Conservation (phyloP, 2,329 filamentous ascomycete species). For the Trichophaea hybrida region DNA sequence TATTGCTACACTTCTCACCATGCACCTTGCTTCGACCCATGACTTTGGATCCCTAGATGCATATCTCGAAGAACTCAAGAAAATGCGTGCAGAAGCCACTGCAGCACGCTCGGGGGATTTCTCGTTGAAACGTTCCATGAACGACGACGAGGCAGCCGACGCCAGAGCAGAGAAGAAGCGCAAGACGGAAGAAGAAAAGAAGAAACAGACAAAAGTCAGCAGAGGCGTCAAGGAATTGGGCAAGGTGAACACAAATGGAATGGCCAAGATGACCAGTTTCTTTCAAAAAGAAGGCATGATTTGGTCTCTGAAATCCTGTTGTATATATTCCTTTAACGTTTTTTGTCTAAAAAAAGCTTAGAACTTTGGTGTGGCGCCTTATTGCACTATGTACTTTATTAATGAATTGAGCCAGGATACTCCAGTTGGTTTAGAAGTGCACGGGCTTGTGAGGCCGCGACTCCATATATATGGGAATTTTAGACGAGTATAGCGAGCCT, state of each 20-base stretch:
- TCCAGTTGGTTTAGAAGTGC: too few species aligned
- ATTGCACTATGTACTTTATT: background rate
- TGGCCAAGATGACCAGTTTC: conserved; percentile 95
- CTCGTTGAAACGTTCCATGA: conserved; percentile 50
- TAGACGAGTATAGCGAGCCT: too few species aligned
- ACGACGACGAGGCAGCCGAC: conserved; percentile 48
- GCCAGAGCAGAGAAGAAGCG: conserved; percentile 61
- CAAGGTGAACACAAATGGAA: conserved; percentile 81
- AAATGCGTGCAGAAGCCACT: conserved; percentile 55
- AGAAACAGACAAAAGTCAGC: conserved; percentile 61
- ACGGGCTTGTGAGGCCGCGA: too few species aligned
- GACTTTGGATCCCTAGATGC: conserved; percentile 58
- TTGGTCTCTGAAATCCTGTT: background rate
- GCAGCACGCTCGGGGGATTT: conserved; percentile 57
- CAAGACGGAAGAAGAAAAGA: conserved; percentile 74
- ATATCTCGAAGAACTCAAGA: conserved; percentile 52
- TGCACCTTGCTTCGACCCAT: conserved; percentile 34
- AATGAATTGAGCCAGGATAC: background rate
- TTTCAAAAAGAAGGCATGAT: conserved; percentile 48
- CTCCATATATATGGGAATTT: too few species aligned
- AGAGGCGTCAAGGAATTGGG: conserved; percentile 63
- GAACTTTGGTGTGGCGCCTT: background rate
- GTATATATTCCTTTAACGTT: background rate
- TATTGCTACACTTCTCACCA: conserved; percentile 35
- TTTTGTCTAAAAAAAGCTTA: background rate